These are phyloP conservation scores for Colletotrichum sidae DNA, from an alignment of 2,329 filamentous ascomycete species.

Conservation along the genomic window DNA sequence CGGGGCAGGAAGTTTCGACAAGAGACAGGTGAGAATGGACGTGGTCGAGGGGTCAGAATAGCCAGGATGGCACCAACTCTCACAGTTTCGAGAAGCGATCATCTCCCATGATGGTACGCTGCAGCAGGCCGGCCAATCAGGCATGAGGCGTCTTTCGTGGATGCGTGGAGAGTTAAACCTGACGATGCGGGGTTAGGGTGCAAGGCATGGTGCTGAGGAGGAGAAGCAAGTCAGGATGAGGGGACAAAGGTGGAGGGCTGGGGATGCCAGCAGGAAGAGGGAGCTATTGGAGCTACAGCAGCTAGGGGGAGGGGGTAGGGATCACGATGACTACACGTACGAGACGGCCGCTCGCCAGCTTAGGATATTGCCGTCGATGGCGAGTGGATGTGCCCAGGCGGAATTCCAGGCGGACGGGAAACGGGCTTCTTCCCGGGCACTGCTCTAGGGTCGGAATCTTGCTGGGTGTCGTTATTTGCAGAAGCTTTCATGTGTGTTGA, in stretches of 20 bases:
- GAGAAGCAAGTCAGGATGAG: conserved; percentile 13
- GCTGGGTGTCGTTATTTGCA: no score
- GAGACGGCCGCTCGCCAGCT: conserved; percentile 13
- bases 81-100: conserved; percentile 23
- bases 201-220: conserved; percentile 5
- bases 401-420: conserved; percentile 19
- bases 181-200: conserved; percentile 33
- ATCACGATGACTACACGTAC: conserved; percentile 15
- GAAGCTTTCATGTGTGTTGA: no score
- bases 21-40: conserved; percentile 8
- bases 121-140: conserved; percentile 27
- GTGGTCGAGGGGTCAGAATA: conserved; percentile 3
- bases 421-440: conserved; percentile 29
- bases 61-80: conserved; percentile 21
- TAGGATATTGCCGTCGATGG: conserved; percentile 16
- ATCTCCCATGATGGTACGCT: conserved; percentile 32
- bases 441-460: no score
- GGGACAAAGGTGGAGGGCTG: conserved; percentile 11
- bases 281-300: conserved; percentile 7
- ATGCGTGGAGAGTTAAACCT: conserved; percentile 33
- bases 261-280: conserved; percentile 9
- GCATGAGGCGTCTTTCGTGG: conserved; percentile 18
- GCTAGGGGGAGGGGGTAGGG: not conserved
- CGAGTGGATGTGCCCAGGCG: conserved; percentile 1
- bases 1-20: conserved; percentile 25